phyloP scores from a whole-genome alignment of 352 stramenopile species.

The Pythium coloratum region DNA sequence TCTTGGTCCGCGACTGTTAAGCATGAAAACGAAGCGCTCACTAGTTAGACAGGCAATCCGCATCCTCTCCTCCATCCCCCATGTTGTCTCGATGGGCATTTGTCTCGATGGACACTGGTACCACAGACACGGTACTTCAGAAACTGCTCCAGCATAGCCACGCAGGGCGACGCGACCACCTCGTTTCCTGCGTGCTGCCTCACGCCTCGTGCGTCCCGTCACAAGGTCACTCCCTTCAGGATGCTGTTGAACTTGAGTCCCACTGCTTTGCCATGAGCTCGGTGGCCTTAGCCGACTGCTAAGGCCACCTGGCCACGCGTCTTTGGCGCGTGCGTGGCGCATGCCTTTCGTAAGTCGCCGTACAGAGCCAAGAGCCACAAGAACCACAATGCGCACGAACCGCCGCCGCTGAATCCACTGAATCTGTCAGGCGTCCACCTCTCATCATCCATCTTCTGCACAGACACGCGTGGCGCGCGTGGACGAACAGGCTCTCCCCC shows the following conservation, averaged over 20 bases:
- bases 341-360: not conserved
- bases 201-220: not conserved
- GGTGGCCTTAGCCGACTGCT: not conserved
- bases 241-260: not conserved
- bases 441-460: not conserved
- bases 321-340: conserved; percentile 1
- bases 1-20: conserved; percentile 19
- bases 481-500: conserved; percentile 8
- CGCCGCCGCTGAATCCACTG: not conserved
- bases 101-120: not conserved
- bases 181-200: not conserved
- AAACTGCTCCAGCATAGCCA: not conserved
- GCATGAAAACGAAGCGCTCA: conserved; percentile 14
- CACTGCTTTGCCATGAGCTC: not conserved
- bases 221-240: not conserved
- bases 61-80: not conserved
- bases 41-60: conserved; percentile 25
- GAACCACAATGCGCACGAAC: not conserved
- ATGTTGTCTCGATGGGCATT: not conserved
- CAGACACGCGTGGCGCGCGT: conserved; percentile 3
- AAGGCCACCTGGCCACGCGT: not conserved
- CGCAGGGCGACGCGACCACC: not conserved
- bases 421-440: not conserved
- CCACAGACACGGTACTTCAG: not conserved
- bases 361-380: not conserved